Base-by-base conservation (phyloP, 495 filamentous ascomycete species). In the Xanthoparmelia taractica region DNA sequence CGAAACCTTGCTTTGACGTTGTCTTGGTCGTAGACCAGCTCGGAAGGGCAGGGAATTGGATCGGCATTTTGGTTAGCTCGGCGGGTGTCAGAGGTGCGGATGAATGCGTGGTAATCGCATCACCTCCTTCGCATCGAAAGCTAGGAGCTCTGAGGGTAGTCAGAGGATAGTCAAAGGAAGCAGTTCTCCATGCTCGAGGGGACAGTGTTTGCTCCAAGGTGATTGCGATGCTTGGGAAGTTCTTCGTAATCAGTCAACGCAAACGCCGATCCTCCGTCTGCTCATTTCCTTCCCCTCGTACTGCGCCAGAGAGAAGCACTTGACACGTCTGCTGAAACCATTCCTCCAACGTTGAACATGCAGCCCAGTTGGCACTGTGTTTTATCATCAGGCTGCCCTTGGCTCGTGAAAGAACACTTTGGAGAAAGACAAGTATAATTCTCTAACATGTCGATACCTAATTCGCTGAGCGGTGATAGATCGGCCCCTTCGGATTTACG, bases 1-100 rank as follows among this genome's bases (percentile, higher is more conserved):
- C 79, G 68, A 82, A 83, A 54, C 80, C 80, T 63, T 79, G 79
- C 64, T 83, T 83, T 31, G 69, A 71, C 17, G 64, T 68, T 11
- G 67, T 71, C 41, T 71, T 71, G 58, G 69, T 71, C 56, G 64
- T 37, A 52, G 66, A 68, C 69, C 69, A 71, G 59, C 60, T 65
- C 25, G 66, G 66, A 33, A 68, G 43, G 37, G 63, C 55, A 58
- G 64, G 63, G 27, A 65, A 58, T 38, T 55, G 58, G 29, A 69
- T 65, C 2, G 64, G 61, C 65, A 64, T 64, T n/a, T 63, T 68
- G 47, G 57, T 57, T n/a, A 36, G 29, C 47, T 67, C 57, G 48
- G 56, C 57, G 60, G 52, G 10, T 31, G 8, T 48, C 20, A 60
- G 43, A 29, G 8, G 36, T 18, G 36, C 47, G 36, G 25, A 20